Base-by-base conservation (phyloP, 148 eudicot genomes). In the Heliamphora exappendiculata region DNA sequence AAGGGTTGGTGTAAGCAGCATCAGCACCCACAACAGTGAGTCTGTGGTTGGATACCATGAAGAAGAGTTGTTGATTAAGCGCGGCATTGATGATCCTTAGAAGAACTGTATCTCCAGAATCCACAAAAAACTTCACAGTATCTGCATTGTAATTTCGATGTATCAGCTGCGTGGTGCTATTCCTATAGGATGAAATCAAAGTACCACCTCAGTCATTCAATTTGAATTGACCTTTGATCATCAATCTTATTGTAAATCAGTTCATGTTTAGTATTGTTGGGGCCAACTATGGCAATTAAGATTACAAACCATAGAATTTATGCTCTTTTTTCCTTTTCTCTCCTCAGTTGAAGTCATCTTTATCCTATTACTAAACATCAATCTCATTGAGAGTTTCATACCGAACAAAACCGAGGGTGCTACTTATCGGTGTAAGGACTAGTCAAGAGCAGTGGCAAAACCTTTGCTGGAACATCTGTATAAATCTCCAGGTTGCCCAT, bases 71-170 rank as follows among this genome's bases (percentile, higher is more conserved):
- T 84, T 91, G 93, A 86, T 92, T 92, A 80, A 94, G 91, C 86
- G 97, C 98, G 78, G 96, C 93, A 60, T 92, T 94, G 89, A 94
- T 90, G 77, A 94, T 81, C 74, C 97, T 78, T 20, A 94, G 94
- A 44, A 92, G 91, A 70, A 92, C 74, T 34, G 84, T 89, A 68
- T 94, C 91, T 5, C 91, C 91, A 0, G 91, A 75, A 66, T 67
- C 47, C 45, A 90, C 90, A 1, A 71, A 67, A 73, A 85, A 81
- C 70, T 66, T 80, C 50, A 62, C 80, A 3, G 95, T 94, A 75
- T 51, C 98, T 94, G 91, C 84, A 81, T 67, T 33, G 33, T 45
- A 17, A 59, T 50, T 13, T 53, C 41, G 47, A 51, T 45, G 45
- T 6, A 66, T 75, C 5, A 44, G 55, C 53, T 34, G 45, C 22